A percentile compares a stretch with the other conserved stretches of the same genome.
phyloP scores from a whole-genome alignment of 495 filamentous ascomycete species.

The Lepraria neglecta region DNA sequence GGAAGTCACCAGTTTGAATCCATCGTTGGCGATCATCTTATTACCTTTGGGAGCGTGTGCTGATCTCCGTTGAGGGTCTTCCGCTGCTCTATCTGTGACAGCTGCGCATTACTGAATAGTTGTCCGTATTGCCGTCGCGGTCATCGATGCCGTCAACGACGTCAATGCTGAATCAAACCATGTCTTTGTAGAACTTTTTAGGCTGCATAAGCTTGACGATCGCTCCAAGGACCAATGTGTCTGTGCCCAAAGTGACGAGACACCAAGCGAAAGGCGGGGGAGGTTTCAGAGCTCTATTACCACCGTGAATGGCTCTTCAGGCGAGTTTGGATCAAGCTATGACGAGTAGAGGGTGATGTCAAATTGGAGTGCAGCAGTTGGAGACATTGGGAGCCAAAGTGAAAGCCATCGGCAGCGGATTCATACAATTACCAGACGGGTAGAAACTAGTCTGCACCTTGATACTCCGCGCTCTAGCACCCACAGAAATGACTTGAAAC shows the following conservation, averaged over 20 bases:
- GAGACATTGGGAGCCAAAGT: no score
- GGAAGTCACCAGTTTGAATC: neutral
- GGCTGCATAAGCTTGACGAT: constrained; percentile 9
- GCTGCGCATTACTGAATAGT: neutral
- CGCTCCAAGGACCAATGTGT: constrained; percentile 9
- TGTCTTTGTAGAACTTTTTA: neutral
- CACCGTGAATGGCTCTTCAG: neutral
- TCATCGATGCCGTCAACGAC: neutral
- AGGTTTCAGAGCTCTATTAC: neutral
- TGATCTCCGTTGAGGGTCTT: neutral
- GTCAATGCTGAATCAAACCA: neutral
- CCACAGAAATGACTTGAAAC: no score
- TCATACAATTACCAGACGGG: no score
- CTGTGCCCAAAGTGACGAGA: constrained; percentile 5
- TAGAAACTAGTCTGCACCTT: no score
- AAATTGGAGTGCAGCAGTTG: no score
- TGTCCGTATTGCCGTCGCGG: neutral
- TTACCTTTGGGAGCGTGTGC: neutral
- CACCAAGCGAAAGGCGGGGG: constrained; percentile 1
- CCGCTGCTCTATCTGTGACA: neutral
- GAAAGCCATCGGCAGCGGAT: no score
- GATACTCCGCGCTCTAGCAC: no score
- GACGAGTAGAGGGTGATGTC: no score
- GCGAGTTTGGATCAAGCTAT: neutral
- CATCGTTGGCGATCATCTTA: neutral